These are phyloP conservation scores for Lichtheimia ornata DNA, from an alignment of 371 early-diverging fungal genomes.

Conservation along the genomic window DNA sequence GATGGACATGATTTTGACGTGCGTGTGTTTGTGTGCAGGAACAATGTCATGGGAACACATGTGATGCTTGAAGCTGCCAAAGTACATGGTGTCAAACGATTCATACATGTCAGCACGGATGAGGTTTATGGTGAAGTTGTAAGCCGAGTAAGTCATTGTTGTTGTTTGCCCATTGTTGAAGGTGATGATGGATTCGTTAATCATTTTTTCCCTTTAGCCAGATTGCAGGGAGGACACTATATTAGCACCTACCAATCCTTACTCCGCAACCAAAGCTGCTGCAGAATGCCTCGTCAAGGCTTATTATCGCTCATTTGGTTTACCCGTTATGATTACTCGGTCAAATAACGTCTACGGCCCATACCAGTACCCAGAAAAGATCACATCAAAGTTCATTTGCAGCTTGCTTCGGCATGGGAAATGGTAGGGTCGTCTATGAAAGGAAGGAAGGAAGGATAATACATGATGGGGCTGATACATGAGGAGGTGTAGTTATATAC, in stretches of 20 bases:
- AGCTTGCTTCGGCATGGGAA: slow-evolving; percentile 61
- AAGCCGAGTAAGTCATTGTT: slow-evolving; percentile 39
- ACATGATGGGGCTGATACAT: too few relatives aligned
- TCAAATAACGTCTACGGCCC: slow-evolving; percentile 90
- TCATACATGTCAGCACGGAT: slow-evolving; percentile 86
- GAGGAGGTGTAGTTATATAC: slow-evolving; percentile 56
- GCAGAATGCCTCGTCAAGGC: slow-evolving; percentile 85
- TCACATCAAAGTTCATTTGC: slow-evolving; percentile 87
- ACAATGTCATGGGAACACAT: slow-evolving; percentile 88
- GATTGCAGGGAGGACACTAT: slow-evolving; percentile 70
- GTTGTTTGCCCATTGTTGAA: too few relatives aligned
- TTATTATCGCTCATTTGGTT: slow-evolving; percentile 78
- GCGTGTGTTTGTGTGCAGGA: slow-evolving; percentile 27
- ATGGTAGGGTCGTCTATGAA: slow-evolving; percentile 43
- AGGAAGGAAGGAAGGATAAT: slow-evolving; percentile 3
- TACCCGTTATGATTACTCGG: slow-evolving; percentile 83
- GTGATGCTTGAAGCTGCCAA: slow-evolving; percentile 83
- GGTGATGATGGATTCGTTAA: too few relatives aligned
- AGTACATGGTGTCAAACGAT: slow-evolving; percentile 54
- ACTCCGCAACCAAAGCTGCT: slow-evolving; percentile 89
- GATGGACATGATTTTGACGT: too few relatives aligned
- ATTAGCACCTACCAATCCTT: slow-evolving; percentile 83
- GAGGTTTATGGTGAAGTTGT: slow-evolving; percentile 87
- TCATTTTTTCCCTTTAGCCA: slow-evolving; percentile 48
- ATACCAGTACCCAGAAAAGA: slow-evolving; percentile 87